phyloP scores from a whole-genome alignment of 1,139 yeast genomes.

The Blastobotrys indianensis region DNA sequence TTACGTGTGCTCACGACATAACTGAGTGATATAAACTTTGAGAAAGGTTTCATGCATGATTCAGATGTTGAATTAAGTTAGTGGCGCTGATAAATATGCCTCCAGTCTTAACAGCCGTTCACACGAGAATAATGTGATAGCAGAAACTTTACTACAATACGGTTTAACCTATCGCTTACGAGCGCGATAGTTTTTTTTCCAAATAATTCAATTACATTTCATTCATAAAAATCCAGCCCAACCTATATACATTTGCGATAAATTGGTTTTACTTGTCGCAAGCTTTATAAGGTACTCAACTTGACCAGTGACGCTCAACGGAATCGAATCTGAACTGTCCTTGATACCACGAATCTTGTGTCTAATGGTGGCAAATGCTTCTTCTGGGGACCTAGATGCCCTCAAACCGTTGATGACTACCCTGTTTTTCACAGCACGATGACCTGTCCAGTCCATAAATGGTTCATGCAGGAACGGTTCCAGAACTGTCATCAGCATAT shows the following conservation, averaged over 20 bases:
- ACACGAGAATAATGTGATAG: too few species aligned
- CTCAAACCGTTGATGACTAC: slow-evolving; percentile 24
- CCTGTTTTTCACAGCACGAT: slow-evolving; percentile 15
- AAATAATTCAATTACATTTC: too few species aligned
- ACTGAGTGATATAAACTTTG: too few species aligned
- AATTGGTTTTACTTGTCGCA: slow-evolving; percentile 65
- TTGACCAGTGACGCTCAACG: slow-evolving; percentile 88
- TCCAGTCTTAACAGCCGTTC: too few species aligned
- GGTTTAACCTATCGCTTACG: too few species aligned
- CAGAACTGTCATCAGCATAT: slow-evolving; percentile 82
- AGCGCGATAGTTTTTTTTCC: too few species aligned
- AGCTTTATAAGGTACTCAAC: slow-evolving; percentile 84
- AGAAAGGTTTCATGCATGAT: too few species aligned
- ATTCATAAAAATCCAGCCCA: slow-evolving; percentile 74
- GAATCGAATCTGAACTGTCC: slow-evolving; percentile 66
- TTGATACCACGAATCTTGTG: slow-evolving; percentile 81
- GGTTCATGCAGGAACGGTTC: slow-evolving; percentile 94
- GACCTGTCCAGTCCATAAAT: slow-evolving; percentile 42
- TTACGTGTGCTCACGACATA: too few species aligned
- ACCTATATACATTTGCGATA: slow-evolving; percentile 88
- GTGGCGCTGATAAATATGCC: too few species aligned
- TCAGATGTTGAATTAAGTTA: too few species aligned
- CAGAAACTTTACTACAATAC: too few species aligned
- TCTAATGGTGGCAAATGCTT: slow-evolving; percentile 68
- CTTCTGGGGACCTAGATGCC: slow-evolving; percentile 44